Evolutionary conservation across 169 alveolate species (phyloP), one percentile per base, ranked within the genome.

Genomic region (Miamiensis avidus): DNA sequence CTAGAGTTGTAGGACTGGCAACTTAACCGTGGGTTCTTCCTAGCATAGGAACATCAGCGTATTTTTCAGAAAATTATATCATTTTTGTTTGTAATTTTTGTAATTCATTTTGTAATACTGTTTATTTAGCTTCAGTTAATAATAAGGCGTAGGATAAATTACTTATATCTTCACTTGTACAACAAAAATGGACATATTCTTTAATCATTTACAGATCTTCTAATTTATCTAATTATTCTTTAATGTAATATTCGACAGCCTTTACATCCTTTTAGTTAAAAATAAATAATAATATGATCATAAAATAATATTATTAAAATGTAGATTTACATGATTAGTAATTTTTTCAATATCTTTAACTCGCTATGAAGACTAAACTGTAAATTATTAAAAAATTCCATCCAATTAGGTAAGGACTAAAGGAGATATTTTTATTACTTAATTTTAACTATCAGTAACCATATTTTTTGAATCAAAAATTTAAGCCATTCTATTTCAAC

Each of bases 21-120:
- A 99, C 98, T 88, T 98, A 98, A 25, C 99, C 99, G 86, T 98
- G 99, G 25, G 99, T 98, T 85, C 98, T 94, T 25, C 98, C 88
- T 81, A 98, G 93, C 97, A 98, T 94, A 0, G 99, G 96, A 29
- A 92, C 88, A 73, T 92, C 92, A 15, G 99, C 96, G 83, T 94
- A 90, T 74, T 91, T 89, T 32, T 86, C 79, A 29, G 98, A 89
- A 49, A 95, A 65, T 27, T 86, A 77, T 29, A 84, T 65, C 69
- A 97, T 82, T 73, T 88, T 91, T 4, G 82, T 75, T 32, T 92
- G 83, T 1, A 97, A 78, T 29, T 88, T 83, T 72, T 90, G 84
- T 33, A 97, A 49, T 1, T 86, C 76, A 31, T 98, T 97, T 34
- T 89, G 85, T 28, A 97, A 72, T 25, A 94, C 93, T 33, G 90